Conservation (phyloP, 2,329 filamentous ascomycete genomes). For the Scytalidium sp. region DNA sequence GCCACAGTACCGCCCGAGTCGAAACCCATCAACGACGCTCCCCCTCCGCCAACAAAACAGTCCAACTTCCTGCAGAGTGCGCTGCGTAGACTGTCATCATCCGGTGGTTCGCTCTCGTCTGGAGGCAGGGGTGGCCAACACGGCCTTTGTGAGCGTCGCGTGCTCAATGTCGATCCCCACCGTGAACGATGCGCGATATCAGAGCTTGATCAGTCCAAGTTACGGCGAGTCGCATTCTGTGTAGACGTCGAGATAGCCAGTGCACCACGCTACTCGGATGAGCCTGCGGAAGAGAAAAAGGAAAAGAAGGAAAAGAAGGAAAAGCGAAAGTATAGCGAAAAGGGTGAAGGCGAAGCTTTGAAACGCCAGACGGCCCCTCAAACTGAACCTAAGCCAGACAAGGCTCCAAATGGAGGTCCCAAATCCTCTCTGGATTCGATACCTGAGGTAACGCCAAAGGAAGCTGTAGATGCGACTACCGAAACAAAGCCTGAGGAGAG, state of each 20-base stretch:
- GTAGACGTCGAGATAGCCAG: conserved; percentile 97
- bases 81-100: conserved; percentile 77
- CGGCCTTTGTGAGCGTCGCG: conserved; percentile 72
- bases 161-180: conserved; percentile 81
- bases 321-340: conserved; percentile 64
- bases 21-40: conserved; percentile 57
- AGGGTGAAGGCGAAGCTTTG: conserved; percentile 70
- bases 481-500: conserved; percentile 26
- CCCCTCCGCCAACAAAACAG: conserved; percentile 66
- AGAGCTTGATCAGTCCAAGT: conserved; percentile 75
- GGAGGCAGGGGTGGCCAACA: conserved; percentile 51
- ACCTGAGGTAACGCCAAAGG: conserved; percentile 37
- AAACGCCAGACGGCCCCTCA: conserved; percentile 63
- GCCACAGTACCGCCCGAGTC: conserved; percentile 56
- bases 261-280: conserved; percentile 72
- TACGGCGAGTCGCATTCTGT: conserved; percentile 88
- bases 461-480: conserved; percentile 24
- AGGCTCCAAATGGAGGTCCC: conserved; percentile 42
- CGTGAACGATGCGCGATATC: conserved; percentile 76
- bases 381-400: conserved; percentile 59
- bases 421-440: conserved; percentile 39
- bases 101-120: conserved; percentile 39
- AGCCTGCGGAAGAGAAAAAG: conserved; percentile 42
- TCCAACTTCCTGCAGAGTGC: conserved; percentile 78
- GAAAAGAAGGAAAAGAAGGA: conserved; percentile 46